Percentiles rank a stretch among this genome's conserved stretches.
These are phyloP conservation scores for Pistacia vera DNA, from an alignment of 345 rosid species.

Conservation along the genomic window DNA sequence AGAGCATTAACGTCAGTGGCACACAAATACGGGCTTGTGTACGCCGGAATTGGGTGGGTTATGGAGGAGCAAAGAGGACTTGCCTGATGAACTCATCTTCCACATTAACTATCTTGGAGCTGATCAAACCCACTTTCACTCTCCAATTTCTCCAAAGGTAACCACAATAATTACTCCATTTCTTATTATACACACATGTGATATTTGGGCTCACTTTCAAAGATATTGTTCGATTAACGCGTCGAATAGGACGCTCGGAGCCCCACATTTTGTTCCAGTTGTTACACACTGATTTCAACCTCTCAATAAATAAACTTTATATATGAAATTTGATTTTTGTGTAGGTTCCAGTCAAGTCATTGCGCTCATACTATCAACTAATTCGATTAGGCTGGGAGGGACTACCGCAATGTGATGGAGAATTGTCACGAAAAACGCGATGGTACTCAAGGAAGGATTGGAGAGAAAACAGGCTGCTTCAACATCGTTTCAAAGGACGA, in stretches of 20 bases:
- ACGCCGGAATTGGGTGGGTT: conserved; percentile 96
- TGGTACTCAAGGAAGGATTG: conserved; percentile 69
- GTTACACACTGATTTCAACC: no score
- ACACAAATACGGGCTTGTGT: conserved; percentile 91
- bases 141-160: conserved; percentile 95
- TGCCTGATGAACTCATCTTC: conserved; percentile 95
- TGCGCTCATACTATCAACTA: conserved; percentile 91
- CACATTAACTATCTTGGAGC: conserved; percentile 93
- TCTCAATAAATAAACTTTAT: no score
- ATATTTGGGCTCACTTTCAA: no score
- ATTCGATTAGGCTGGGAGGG: conserved; percentile 89
- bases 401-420: conserved; percentile 86
- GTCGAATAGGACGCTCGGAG: no score
- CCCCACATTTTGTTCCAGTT: no score
- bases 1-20: conserved; percentile 89
- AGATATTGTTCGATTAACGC: no score
- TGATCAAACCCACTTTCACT: conserved; percentile 95
- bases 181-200: neutral
- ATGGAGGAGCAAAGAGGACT: conserved; percentile 83
- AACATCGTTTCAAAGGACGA: conserved; percentile 77
- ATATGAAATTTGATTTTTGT: neutral
- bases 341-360: conserved; percentile 77
- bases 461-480: conserved; percentile 73
- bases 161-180: no score
- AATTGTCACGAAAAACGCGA: conserved; percentile 76